phyloP scores from a whole-genome alignment of 352 stramenopile genomes.

The Phytophthora kernoviae region DNA sequence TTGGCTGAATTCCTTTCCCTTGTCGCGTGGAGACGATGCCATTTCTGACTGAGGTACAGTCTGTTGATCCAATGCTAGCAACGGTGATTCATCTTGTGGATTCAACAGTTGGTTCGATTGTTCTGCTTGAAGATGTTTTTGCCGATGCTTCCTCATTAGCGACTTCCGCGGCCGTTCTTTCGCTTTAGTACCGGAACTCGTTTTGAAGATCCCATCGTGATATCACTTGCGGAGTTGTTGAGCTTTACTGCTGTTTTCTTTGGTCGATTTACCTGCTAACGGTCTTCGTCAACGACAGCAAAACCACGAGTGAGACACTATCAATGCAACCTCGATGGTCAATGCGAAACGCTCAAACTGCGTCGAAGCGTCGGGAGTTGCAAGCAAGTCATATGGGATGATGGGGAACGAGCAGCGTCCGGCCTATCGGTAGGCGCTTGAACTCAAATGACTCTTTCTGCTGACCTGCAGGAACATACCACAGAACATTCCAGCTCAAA shows the following conservation, averaged over 20 bases:
- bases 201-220: conserved; percentile 1
- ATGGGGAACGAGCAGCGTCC: conserved; percentile 4
- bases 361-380: conserved; percentile 22
- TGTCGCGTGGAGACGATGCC: neutral
- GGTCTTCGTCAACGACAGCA: neutral
- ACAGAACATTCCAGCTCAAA: conserved; percentile 7
- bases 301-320: conserved; percentile 16
- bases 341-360: neutral
- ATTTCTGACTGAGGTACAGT: neutral
- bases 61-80: conserved; percentile 33
- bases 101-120: conserved; percentile 11
- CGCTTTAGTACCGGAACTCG: conserved; percentile 2
- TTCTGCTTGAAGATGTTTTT: conserved; percentile 15
- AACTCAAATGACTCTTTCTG: neutral
- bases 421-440: no score
- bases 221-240: conserved; percentile 4
- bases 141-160: conserved; percentile 22
- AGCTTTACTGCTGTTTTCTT: conserved; percentile 22
- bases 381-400: conserved; percentile 16
- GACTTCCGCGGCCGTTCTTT: conserved; percentile 24
- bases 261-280: no score
- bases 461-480: conserved; percentile 4
- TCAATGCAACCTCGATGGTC: conserved; percentile 18
- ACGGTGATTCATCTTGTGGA: conserved; percentile 40
- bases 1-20: conserved; percentile 6